Percentiles rank a stretch among this genome's conserved stretches.
These are phyloP conservation scores for Solanum hybrid DNA, from an alignment of 305 asterid genomes.

Conservation along the genomic window DNA sequence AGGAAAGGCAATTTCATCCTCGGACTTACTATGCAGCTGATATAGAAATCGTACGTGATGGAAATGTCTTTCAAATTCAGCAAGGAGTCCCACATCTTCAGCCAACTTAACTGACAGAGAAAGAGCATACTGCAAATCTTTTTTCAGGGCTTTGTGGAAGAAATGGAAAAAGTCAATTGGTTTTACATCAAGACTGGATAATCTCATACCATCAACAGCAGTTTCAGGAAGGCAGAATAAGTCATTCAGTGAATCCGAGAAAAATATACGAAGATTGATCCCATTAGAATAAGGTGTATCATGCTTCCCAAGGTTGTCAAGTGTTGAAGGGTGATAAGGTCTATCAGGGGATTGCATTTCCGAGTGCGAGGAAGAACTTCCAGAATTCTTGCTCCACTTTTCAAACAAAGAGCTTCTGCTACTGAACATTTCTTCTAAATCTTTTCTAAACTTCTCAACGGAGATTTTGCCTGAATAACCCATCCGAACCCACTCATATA, in stretches of 20 bases:
- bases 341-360: constrained; percentile 15
- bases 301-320: background rate
- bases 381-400: constrained; percentile 27
- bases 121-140: constrained; percentile 51
- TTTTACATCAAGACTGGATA: constrained; percentile 33
- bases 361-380: constrained; percentile 12
- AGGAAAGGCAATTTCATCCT: constrained; percentile 72
- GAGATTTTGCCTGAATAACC: constrained; percentile 70
- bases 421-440: constrained; percentile 38
- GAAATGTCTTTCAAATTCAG: constrained; percentile 46
- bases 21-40: constrained; percentile 56
- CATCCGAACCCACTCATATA: constrained; percentile 49
- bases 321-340: background rate
- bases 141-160: constrained; percentile 61
- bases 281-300: constrained; percentile 18
- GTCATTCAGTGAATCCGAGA: constrained; percentile 37
- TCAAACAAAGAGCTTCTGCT: constrained; percentile 47
- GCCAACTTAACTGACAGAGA: constrained; percentile 50
- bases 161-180: constrained; percentile 53
- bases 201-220: constrained; percentile 5
- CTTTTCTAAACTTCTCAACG: constrained; percentile 39
- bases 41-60: constrained; percentile 38
- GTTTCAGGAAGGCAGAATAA: constrained; percentile 23
- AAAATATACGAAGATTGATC: constrained; percentile 28
- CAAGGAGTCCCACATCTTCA: constrained; percentile 30